Conservation (phyloP, 2,329 filamentous ascomycete genomes). For the Acarospora socialis region DNA sequence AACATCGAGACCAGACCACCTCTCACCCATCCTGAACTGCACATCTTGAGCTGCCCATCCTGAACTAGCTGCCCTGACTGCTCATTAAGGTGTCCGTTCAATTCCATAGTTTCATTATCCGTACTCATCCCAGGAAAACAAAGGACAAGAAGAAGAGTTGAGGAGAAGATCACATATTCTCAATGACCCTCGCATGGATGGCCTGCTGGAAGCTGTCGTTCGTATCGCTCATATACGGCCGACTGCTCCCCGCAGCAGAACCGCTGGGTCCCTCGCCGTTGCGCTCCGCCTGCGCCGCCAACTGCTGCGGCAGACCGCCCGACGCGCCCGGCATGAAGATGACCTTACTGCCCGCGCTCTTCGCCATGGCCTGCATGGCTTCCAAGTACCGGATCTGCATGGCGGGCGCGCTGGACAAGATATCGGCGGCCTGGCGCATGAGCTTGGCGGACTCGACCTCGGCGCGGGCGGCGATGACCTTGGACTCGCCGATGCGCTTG, state of each 20-base stretch:
- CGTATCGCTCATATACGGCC: slow-evolving; percentile 22
- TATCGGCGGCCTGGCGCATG: slow-evolving; percentile 67
- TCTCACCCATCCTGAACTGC: too few relatives aligned
- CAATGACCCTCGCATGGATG: slow-evolving; percentile 66
- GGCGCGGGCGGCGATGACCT: slow-evolving; percentile 92
- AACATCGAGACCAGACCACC: too few relatives aligned
- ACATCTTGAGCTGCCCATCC: too few relatives aligned
- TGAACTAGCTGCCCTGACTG: too few relatives aligned
- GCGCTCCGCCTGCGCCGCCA: slow-evolving; percentile 35
- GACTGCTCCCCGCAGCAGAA: slow-evolving; percentile 27
- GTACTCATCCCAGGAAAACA: not conserved
- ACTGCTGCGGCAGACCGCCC: slow-evolving; percentile 43
- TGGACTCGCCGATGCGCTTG: slow-evolving; percentile 96
- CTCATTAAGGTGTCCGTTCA: slow-evolving; percentile 5
- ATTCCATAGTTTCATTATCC: not conserved
- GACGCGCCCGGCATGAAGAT: slow-evolving; percentile 56
- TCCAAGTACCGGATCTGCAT: slow-evolving; percentile 99
- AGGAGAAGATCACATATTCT: slow-evolving; percentile 66
- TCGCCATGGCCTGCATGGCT: slow-evolving; percentile 98
- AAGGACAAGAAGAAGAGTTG: slow-evolving; percentile 50
- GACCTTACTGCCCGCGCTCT: slow-evolving; percentile 75
- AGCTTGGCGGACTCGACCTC: slow-evolving; percentile 94
- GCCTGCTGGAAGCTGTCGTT: slow-evolving; percentile 60
- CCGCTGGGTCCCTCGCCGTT: slow-evolving; percentile 42
- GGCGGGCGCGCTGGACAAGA: slow-evolving; percentile 76